Percentiles rank a stretch among this genome's conserved stretches.
Evolutionary conservation across 495 filamentous ascomycete species (phyloP).

Genomic region (Chaetomidium leptoderma): DNA sequence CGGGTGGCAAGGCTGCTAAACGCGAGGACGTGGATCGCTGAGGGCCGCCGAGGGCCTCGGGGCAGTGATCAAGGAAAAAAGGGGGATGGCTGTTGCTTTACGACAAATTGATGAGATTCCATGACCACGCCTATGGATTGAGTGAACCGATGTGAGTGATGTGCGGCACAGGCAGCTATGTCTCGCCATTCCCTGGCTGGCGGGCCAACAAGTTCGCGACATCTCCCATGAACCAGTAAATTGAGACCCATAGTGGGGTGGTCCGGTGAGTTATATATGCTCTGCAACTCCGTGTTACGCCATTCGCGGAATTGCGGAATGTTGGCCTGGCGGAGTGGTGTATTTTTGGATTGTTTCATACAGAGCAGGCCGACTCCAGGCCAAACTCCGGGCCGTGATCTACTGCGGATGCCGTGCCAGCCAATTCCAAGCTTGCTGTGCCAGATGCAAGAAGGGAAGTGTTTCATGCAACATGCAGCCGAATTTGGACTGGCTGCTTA

Average conservation of each 20-base stretch:
- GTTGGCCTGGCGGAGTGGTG: neutral
- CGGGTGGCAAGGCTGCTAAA: conserved; percentile 33
- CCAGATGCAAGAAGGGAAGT: neutral
- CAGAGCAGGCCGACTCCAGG: neutral
- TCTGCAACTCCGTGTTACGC: neutral
- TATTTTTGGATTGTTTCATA: conserved; percentile 17
- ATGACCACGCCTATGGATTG: conserved; percentile 28
- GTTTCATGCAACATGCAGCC: conserved; percentile 9
- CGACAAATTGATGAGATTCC: conserved; percentile 52
- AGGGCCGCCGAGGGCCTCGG: conserved; percentile 52
- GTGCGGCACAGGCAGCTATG: neutral
- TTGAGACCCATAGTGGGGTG: neutral
- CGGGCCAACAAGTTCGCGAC: neutral
- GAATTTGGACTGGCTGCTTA: neutral
- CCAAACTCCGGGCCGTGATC: neutral
- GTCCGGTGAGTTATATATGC: neutral
- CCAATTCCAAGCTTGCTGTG: neutral
- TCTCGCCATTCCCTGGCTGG: neutral
- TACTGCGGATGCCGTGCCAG: neutral
- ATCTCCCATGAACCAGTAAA: neutral
- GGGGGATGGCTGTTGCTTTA: conserved; percentile 48
- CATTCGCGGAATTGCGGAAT: neutral
- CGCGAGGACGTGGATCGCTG: conserved; percentile 55
- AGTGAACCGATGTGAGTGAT: conserved; percentile 3
- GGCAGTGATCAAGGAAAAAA: conserved; percentile 38